Evolutionary conservation across 2,329 filamentous ascomycete species (phyloP), one percentile per base, ranked within the genome.

Genomic region (Fusarium redolens): DNA sequence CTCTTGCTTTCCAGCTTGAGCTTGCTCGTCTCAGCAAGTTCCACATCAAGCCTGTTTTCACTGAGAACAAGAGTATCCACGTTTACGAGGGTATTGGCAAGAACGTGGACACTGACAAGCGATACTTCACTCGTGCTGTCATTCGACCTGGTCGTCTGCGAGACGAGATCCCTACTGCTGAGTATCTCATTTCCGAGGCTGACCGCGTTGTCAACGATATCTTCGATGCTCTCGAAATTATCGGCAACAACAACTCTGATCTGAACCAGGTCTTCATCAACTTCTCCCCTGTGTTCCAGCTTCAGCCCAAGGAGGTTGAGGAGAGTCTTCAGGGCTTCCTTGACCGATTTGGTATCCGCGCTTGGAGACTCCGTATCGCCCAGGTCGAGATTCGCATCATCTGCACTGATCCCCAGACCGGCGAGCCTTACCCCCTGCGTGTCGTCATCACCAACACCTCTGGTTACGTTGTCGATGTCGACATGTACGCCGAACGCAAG

Each of bases 221-320:
- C 79, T 91, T 98, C 58, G 96, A 99, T 81, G 96, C 96, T 48
- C 88, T 99, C 65, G 96, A 99, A 88, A 98, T 99, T 78, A 97
- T 98, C 80, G 96, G 96, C 80, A 98, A 97, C 88, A 98, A 98
- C 87, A 97, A 97, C 86, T 97, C 96, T 57, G 96, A 99, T 87
- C 89, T 99, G 81, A 99, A 99, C 88, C 96, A 99, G 86, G 96
- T 99, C 88, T 99, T 99, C 87, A 96, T 99, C 88, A 98, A 99
- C 89, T 99, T 99, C 86, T 96, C 94, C 0, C 94, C 95, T 14
- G 93, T 98, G 66, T 98, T 99, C 91, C 94, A 95, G 81, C 90
- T 99, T 54, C 88, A 94, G 79, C 95, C 96, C 7, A 86, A 90
- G 67, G 94, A 98, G 85, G 94, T 99, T 20, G 95, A 98, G 85